Base-by-base conservation (phyloP, 2,329 filamentous ascomycete species). In the Pseudogymnoascus sp. region DNA sequence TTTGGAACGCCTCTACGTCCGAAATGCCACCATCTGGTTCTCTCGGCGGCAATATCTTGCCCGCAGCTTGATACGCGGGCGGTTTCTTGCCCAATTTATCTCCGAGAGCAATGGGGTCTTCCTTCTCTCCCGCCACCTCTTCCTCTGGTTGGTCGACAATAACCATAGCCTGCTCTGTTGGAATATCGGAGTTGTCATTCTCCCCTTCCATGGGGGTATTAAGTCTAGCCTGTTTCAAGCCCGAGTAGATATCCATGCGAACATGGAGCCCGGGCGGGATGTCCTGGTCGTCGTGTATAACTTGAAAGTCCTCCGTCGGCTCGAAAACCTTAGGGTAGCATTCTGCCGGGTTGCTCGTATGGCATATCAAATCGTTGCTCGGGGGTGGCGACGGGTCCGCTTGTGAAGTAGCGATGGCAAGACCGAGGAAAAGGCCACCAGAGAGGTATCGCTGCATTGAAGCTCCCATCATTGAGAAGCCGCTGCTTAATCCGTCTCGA, bases 251-350 rank as follows among this genome's bases (percentile, higher is more conserved):
- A 68, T 89, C 82, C 60, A 89, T 73, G 38, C 85, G 81, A 59
- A 89, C 79, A 69, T 89, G 86, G 4, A 89, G 78, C 5, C 86
- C 86, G 0, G 77, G 73, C 1, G 86, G 86, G 3, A 89, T 69
- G 37, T 87, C 80, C 70, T 89, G 86, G 66, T 87, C 86, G 36
- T 83, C 78, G 63, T 78, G 82, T 39, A 89, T 77, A 6, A 73
- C 68, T 70, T 87, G 84, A 65, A 89, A 89, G 61, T 87, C 79
- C 57, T 85, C 74, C 1, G 85, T 89, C 1, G 86, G 76, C 61
- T 81, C 76, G 63, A 89, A 89, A 1, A 86, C 64, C 57, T 78
- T 80, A 1, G 86, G 84, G 66, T 89, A 89, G 71, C 86, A 89
- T 62, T 87, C 85, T 50, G 77, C 72, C 0, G 77, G 74, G 66